Conservation (phyloP, 2,329 filamentous ascomycete species). For the Pestalotiopsis sp. region DNA sequence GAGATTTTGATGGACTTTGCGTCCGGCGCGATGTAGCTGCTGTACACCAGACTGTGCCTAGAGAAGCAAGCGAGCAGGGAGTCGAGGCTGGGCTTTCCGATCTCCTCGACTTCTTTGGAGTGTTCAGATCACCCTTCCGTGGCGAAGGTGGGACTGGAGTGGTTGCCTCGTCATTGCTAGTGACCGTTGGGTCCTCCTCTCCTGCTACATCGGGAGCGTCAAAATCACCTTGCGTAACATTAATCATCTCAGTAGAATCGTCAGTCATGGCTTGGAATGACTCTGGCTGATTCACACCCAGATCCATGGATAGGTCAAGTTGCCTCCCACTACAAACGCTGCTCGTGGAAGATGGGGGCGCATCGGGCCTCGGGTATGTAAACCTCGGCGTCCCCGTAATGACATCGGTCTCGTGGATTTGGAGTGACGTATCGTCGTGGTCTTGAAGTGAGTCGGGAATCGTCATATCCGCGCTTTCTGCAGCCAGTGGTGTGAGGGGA, state of each 20-base stretch:
- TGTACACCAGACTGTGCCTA: constrained; percentile 42
- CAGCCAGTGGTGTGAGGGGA: constrained; percentile 6
- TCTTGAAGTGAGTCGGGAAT: background rate
- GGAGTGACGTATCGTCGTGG: constrained; percentile 2
- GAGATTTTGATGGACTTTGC: constrained; percentile 35
- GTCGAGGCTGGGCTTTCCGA: background rate
- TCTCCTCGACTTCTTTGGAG: background rate
- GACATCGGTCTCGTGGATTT: constrained; percentile 5
- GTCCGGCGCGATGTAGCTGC: constrained; percentile 39
- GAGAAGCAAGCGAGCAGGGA: constrained; percentile 16
- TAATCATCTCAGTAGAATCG: constrained; percentile 15
- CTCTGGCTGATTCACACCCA: constrained; percentile 32
- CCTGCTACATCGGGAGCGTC: background rate
- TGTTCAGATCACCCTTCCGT: background rate
- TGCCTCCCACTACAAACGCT: constrained; percentile 54
- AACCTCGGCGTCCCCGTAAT: constrained; percentile 17
- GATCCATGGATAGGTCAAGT: constrained; percentile 43
- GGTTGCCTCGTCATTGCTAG: background rate
- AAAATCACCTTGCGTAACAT: constrained; percentile 7
- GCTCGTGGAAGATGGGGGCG: constrained; percentile 39
- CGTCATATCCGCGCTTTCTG: background rate
- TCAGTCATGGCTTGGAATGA: constrained; percentile 22
- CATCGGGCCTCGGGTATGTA: constrained; percentile 32
- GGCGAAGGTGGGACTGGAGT: constrained; percentile 6
- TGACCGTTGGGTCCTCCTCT: background rate